Base-by-base conservation (phyloP, 441 rosid genomes). In the Mallotus repandus region DNA sequence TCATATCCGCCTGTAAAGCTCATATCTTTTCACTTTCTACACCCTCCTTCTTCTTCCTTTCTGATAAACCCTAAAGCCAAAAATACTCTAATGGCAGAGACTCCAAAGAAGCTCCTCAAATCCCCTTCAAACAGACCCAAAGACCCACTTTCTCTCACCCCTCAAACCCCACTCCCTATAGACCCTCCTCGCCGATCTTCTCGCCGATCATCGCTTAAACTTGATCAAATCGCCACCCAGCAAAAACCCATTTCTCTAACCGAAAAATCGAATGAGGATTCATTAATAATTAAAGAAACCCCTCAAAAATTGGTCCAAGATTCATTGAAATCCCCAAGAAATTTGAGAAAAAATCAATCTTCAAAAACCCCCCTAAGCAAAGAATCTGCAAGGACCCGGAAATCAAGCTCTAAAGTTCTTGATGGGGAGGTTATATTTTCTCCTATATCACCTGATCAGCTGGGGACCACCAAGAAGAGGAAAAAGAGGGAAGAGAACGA, bases 151-250 rank as follows among this genome's bases (percentile, higher is more conserved):
- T 68, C 69, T 4, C 76, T 81, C 69, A 74, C 88, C 56, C 97
- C 99, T 4, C 82, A 83, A 75, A 88, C 98, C 18, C 94, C 94
- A 8, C 81, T 65, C 22, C 48, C 86, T 0, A 63, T 61, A 0
- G 78, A 79, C 74, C 74, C 87, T 72, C 84, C 86, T 57, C 97
- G 99, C 75, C 81, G 98, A 81, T 92, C 98, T 46, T 70, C 83
- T 15, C 96, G 91, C 4, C 82, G 82, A 21, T 70, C 79, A 10
- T 76, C 90, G 1, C 83, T 87, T 4, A 63, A 64, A 7, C 59
- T 84, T 58, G 86, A 87, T 58, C 68, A 68, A 14, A 72, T 52
- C 18, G 2, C 69, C 15, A 52, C 70, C 35, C 79, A 72, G 4
- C 72, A 72, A 2, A 65, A 76, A 1, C 29, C 43, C 50, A 15